A percentile compares a stretch with the other conserved stretches of the same genome.
Conservation (phyloP, 257 asterid species). For the Solanum ossicruentum region DNA sequence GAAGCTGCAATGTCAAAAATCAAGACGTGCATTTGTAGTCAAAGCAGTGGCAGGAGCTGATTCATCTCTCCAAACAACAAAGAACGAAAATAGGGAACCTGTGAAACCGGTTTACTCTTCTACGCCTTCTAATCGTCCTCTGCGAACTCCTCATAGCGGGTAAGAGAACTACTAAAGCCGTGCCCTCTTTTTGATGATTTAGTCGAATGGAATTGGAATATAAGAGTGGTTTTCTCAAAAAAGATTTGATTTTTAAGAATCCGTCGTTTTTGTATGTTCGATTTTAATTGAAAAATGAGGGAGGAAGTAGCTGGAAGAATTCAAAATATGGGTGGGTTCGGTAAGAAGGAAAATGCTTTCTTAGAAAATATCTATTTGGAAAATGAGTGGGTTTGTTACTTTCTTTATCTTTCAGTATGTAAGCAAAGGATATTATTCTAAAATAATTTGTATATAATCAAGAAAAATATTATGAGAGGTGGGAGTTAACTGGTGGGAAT, state of each 20-base stretch:
- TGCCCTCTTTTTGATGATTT: not conserved
- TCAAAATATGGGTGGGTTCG: not conserved
- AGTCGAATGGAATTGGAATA: not conserved
- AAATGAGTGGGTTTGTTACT: not conserved
- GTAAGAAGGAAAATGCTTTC: not conserved
- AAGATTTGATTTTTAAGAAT: not conserved
- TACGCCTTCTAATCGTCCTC: slow-evolving; percentile 66
- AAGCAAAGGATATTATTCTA: not conserved
- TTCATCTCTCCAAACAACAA: slow-evolving; percentile 1
- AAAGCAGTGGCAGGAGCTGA: slow-evolving; percentile 17
- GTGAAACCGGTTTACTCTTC: slow-evolving; percentile 49
- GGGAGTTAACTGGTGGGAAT: not conserved
- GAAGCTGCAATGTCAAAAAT: slow-evolving; percentile 3
- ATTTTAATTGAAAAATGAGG: not conserved
- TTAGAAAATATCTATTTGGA: not conserved
- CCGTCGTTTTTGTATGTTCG: not conserved
- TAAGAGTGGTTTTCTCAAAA: not conserved
- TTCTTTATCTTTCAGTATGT: not conserved
- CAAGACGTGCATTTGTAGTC: slow-evolving; percentile 7
- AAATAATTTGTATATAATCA: not conserved
- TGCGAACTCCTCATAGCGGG: slow-evolving; percentile 98
- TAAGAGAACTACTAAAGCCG: slow-evolving; percentile 1
- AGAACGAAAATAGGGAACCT: not conserved
- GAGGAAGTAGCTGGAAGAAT: not conserved
- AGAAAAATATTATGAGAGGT: not conserved